A percentile compares a stretch with the other conserved stretches of the same genome.
Conservation (phyloP, 2,329 filamentous ascomycete species). For the Venturia asperata region DNA sequence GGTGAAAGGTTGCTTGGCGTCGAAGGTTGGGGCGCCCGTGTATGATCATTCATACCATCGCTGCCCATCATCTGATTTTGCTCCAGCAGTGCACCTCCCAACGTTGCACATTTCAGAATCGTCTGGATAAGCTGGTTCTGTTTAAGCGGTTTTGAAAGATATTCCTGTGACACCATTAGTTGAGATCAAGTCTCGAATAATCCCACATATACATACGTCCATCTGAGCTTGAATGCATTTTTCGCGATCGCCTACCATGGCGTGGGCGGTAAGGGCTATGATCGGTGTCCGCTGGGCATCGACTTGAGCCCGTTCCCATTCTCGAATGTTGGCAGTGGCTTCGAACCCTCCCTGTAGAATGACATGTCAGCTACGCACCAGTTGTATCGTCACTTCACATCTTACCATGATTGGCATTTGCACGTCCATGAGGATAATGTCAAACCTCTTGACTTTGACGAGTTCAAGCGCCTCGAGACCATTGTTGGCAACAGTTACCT, state of each 20-base stretch:
- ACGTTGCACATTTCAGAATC: conserved; percentile 90
- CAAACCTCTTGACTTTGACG: conserved; percentile 87
- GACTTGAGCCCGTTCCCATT: conserved; percentile 73
- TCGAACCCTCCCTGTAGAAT: conserved; percentile 75
- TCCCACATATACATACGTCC: conserved; percentile 50
- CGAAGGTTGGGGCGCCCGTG: neutral
- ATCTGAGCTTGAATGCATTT: conserved; percentile 98
- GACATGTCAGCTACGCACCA: conserved; percentile 33
- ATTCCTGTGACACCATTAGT: conserved; percentile 51
- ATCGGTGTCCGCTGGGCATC: conserved; percentile 82
- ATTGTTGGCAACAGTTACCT: conserved; percentile 88
- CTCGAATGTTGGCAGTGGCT: conserved; percentile 90
- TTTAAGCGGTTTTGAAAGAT: conserved; percentile 91
- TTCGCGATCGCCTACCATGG: conserved; percentile 96
- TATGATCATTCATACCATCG: conserved; percentile 12
- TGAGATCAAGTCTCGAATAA: neutral
- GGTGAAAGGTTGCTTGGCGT: neutral
- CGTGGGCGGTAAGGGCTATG: conserved; percentile 92
- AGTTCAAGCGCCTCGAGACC: conserved; percentile 87
- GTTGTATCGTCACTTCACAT: neutral
- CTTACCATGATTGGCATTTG: conserved; percentile 99
- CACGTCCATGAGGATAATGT: conserved; percentile 97
- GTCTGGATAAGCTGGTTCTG: conserved; percentile 97
- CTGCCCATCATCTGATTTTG: conserved; percentile 37
- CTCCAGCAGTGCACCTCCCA: conserved; percentile 75